Evolutionary conservation across 306 rosid species (phyloP).

Genomic region (Quercus wislizeni): DNA sequence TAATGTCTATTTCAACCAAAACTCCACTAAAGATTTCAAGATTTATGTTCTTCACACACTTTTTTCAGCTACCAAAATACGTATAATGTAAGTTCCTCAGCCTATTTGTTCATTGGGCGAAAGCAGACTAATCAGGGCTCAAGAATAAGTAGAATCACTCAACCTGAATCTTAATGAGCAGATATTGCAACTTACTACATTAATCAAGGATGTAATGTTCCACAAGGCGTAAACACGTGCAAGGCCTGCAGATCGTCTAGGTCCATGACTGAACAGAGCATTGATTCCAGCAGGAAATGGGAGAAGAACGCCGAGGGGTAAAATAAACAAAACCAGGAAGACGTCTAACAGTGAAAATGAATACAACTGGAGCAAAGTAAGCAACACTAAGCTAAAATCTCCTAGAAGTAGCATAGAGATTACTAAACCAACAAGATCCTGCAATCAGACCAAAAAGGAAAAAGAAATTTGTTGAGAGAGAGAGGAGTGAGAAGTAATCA

Average conservation of each 20-base stretch:
- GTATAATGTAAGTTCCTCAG: background rate
- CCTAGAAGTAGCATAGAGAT: conserved; percentile 97
- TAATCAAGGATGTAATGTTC: conserved; percentile 83
- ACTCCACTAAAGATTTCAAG: background rate
- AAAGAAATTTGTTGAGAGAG: conserved; percentile 7
- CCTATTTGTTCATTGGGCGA: background rate
- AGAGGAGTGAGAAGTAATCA: background rate
- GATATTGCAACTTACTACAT: conserved; percentile 66
- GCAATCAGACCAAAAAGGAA: conserved; percentile 37
- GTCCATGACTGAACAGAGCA: conserved; percentile 99
- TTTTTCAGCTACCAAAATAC: background rate
- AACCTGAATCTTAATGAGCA: conserved; percentile 11
- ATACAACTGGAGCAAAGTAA: conserved; percentile 92
- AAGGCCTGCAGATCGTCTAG: conserved; percentile 96
- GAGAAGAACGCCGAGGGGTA: conserved; percentile 92
- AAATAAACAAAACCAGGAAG: conserved; percentile 81
- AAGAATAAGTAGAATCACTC: conserved; percentile 8
- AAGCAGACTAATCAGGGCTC: background rate
- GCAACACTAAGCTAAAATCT: conserved; percentile 97
- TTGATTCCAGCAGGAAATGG: conserved; percentile 99
- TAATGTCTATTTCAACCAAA: background rate
- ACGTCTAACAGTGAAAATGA: conserved; percentile 83
- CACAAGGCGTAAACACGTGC: conserved; percentile 93
- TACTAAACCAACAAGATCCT: conserved; percentile 99
- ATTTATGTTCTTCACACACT: background rate